Percentiles rank a stretch among this genome's conserved stretches.
Conservation (phyloP, 441 rosid species). For the Manihot esculenta region DNA sequence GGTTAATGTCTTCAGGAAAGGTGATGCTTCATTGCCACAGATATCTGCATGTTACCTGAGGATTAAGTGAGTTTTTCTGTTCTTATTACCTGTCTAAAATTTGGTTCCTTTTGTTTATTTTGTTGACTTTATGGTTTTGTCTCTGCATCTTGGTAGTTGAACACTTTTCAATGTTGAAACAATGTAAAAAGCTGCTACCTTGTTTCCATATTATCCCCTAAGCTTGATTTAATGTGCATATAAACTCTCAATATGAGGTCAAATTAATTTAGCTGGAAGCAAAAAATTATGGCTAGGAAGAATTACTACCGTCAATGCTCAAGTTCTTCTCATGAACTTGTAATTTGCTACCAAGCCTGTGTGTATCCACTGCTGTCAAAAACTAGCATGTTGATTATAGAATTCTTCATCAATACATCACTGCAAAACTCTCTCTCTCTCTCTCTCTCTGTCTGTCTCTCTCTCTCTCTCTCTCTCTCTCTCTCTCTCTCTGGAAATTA, state of each 20-base stretch:
- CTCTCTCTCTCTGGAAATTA: neutral
- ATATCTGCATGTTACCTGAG: slow-evolving; percentile 66
- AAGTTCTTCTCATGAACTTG: neutral
- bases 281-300: neutral
- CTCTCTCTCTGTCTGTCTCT: too few relatives aligned
- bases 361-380: neutral
- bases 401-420: neutral
- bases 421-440: neutral
- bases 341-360: neutral
- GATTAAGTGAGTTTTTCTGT: slow-evolving; percentile 58
- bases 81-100: slow-evolving; percentile 8
- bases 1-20: slow-evolving; percentile 54
- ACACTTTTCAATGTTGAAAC: neutral
- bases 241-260: neutral
- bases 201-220: neutral
- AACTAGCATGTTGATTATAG: neutral
- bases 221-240: neutral
- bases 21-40: slow-evolving; percentile 61
- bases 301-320: neutral
- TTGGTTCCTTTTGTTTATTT: neutral
- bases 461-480: neutral
- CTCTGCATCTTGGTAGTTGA: neutral
- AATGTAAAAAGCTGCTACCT: neutral
- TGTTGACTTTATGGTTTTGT: slow-evolving; percentile 1
- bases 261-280: slow-evolving; percentile 3